phyloP scores from a whole-genome alignment of 768 basidiomycete species.

The Pisolithus albus region DNA sequence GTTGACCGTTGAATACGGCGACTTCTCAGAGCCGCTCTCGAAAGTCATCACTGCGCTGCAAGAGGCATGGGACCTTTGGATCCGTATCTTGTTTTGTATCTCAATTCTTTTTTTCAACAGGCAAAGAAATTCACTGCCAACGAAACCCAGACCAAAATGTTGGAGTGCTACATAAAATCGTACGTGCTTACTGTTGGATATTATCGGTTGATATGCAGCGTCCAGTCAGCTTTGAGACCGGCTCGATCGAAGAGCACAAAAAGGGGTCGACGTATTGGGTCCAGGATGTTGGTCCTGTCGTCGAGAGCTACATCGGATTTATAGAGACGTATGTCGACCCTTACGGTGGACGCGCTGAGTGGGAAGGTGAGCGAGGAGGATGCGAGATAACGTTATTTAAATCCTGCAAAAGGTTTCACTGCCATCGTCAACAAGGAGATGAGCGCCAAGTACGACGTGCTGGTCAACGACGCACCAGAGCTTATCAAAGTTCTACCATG shows the following conservation, averaged over 20 bases:
- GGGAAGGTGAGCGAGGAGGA: conserved; percentile 57
- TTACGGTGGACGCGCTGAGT: conserved; percentile 86
- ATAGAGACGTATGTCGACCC: conserved; percentile 86
- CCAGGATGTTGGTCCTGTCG: conserved; percentile 78
- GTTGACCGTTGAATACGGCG: conserved; percentile 68
- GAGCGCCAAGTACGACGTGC: conserved; percentile 71
- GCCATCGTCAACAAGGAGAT: conserved; percentile 83
- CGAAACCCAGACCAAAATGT: conserved; percentile 64
- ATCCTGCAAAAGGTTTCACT: conserved; percentile 59
- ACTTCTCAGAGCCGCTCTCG: conserved; percentile 53
- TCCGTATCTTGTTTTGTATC: background rate
- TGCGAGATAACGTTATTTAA: background rate
- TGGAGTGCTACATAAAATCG: conserved; percentile 76
- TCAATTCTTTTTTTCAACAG: conserved; percentile 27
- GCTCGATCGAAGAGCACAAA: conserved; percentile 75
- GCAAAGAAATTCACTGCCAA: conserved; percentile 72
- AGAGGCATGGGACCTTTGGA: conserved; percentile 37
- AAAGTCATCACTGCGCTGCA: conserved; percentile 50
- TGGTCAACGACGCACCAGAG: conserved; percentile 71
- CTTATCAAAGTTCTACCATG: conserved; percentile 79
- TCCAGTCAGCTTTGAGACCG: conserved; percentile 52
- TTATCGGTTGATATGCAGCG: background rate
- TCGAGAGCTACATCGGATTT: conserved; percentile 86
- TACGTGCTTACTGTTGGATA: conserved; percentile 24
- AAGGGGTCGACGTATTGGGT: conserved; percentile 78